phyloP scores from a whole-genome alignment of 345 rosid genomes.

The Sisymbrium irio region DNA sequence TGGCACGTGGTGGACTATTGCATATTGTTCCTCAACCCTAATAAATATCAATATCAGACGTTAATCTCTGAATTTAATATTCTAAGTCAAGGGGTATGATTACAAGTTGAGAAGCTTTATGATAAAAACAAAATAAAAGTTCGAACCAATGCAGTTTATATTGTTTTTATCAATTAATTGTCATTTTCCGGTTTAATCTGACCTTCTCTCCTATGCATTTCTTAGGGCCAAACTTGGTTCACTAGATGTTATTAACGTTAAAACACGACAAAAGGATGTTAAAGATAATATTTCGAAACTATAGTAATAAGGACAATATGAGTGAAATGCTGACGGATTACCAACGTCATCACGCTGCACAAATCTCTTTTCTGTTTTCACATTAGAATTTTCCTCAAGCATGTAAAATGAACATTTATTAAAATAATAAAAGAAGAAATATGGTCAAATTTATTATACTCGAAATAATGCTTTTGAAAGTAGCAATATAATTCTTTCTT shows the following conservation, averaged over 20 bases:
- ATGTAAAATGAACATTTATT: neutral
- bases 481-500: neutral
- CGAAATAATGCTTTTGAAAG: neutral
- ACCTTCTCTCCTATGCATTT: no score
- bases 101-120: neutral
- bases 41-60: constrained; percentile 27
- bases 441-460: neutral
- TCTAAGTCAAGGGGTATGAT: neutral
- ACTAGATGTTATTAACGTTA: no score
- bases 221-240: no score
- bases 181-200: no score
- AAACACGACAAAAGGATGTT: no score
- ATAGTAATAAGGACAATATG: neutral
- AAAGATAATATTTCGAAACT: neutral
- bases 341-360: constrained; percentile 15
- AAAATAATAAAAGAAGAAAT: neutral
- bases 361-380: neutral
- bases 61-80: constrained; percentile 4
- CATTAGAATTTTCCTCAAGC: constrained; percentile 19
- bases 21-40: constrained; percentile 20
- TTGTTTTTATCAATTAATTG: no score
- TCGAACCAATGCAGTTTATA: no score
- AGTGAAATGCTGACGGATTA: constrained; percentile 13
- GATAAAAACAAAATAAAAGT: neutral
- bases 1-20: constrained; percentile 53